Evolutionary conservation across 2,329 filamentous ascomycete genomes (phyloP), one percentile per base, ranked within the genome.

Genomic region (Sclerotiophoma versabilis): DNA sequence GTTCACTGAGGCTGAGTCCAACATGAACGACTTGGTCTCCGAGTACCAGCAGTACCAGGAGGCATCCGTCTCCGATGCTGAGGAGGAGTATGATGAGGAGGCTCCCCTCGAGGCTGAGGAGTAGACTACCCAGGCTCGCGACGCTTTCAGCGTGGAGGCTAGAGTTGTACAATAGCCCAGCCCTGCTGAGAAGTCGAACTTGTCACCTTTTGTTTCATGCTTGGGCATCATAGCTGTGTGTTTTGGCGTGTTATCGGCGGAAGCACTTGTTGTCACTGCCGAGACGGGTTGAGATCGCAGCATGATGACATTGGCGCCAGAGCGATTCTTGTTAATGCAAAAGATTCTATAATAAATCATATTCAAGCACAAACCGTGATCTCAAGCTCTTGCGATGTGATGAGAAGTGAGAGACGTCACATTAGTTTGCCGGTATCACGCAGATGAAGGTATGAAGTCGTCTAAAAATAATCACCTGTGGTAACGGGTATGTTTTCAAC

Each of bases 1-100:
- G 85, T 99, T 99, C 86, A 99, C 95, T 77, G 95, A 99, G 87
- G 95, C 95, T 72, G 95, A 99, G 89, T 96, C 91, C 83, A 99
- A 99, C 87, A 98, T 99, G 95, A 98, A 99, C 85, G 95, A 99
- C 81, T 84, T 99, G 77, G 93, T 99, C 74, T 96, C 92, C 60
- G 95, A 99, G 82, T 99, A 99, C 86, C 95, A 98, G 87, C 95
- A 99, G 82, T 99, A 99, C 88, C 95, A 99, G 87, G 95, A 99
- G 80, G 95, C 95, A 77, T 91, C 91, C 74, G 87, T 97, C 80
- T 96, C 95, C 59, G 95, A 99, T 82, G 93, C 92, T 72, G 93
- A 98, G 82, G 93, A 96, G 83, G 92, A 96, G 78, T 93, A 96
- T 75, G 90, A 89, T 73, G 92, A 95, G 84, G 93, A 96, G 80